A percentile compares a stretch with the other conserved stretches of the same genome.
These are phyloP conservation scores for Aspergillus campestris DNA, from an alignment of 495 filamentous ascomycete species.

Conservation along the genomic window DNA sequence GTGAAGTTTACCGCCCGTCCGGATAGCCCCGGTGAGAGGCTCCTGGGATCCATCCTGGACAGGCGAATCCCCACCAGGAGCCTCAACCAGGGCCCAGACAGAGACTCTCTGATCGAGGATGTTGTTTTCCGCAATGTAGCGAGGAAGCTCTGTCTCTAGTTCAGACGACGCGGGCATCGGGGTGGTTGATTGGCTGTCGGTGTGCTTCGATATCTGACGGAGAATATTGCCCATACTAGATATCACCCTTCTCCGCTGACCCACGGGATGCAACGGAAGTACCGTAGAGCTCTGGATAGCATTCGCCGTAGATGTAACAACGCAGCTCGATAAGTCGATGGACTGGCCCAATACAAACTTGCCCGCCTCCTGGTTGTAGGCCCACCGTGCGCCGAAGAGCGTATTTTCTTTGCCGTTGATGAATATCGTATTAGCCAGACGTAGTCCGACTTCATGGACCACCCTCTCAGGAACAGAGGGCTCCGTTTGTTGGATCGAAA, in stretches of 20 bases:
- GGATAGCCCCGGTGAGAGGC: constrained; percentile 16
- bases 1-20: constrained; percentile 46
- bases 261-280: constrained; percentile 56
- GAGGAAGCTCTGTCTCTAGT: constrained; percentile 57
- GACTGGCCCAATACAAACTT: constrained; percentile 16
- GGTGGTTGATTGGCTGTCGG: constrained; percentile 28
- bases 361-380: constrained; percentile 13
- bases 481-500: constrained; percentile 15
- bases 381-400: constrained; percentile 51
- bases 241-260: constrained; percentile 52
- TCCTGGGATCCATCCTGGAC: constrained; percentile 13
- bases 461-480: not conserved
- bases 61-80: constrained; percentile 11
- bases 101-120: constrained; percentile 43
- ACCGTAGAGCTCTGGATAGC: constrained; percentile 17
- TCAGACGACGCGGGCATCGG: constrained; percentile 64
- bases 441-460: constrained; percentile 39
- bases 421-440: constrained; percentile 72
- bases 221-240: constrained; percentile 77
- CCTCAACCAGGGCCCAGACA: constrained; percentile 69
- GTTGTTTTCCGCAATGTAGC: constrained; percentile 43
- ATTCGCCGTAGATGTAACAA: constrained; percentile 12
- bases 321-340: constrained; percentile 25
- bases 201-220: constrained; percentile 49
- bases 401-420: constrained; percentile 58